phyloP scores from a whole-genome alignment of 495 filamentous ascomycete species.

The Penicillium egyptiacum region DNA sequence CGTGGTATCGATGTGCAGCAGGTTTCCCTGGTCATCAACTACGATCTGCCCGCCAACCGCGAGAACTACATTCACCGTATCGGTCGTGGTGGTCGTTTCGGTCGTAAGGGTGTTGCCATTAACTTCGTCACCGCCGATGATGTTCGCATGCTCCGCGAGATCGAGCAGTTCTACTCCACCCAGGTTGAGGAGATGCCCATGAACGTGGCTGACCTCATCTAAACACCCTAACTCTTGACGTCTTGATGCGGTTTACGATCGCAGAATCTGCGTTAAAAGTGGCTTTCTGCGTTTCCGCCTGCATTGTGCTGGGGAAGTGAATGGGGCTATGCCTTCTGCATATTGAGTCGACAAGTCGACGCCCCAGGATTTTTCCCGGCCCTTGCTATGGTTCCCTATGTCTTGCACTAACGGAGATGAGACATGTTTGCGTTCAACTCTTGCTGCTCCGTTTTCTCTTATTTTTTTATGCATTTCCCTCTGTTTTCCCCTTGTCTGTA shows the following conservation, averaged over 20 bases:
- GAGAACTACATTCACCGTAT: conserved; percentile 99
- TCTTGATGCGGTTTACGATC: conserved; percentile 48
- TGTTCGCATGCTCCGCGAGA: conserved; percentile 98
- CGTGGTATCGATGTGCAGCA: conserved; percentile 99
- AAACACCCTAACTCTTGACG: conserved; percentile 41
- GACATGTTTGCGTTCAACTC: conserved; percentile 42
- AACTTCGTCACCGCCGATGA: conserved; percentile 99
- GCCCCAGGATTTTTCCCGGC: background rate
- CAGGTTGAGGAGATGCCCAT: conserved; percentile 65
- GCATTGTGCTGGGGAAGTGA: conserved; percentile 22
- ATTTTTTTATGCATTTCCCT: conserved; percentile 31
- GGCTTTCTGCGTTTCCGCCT: conserved; percentile 46
- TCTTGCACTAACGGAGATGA: conserved; percentile 46
- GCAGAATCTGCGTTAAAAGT: conserved; percentile 51
- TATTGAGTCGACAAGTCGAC: conserved; percentile 19
- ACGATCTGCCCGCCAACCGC: conserved; percentile 96
- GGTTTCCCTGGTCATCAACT: conserved; percentile 99
- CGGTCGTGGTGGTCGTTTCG: conserved; percentile 97
- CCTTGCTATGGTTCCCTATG: conserved; percentile 43
- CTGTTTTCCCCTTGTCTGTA: conserved; percentile 31
- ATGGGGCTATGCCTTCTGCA: conserved; percentile 14
- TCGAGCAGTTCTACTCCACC: conserved; percentile 70
- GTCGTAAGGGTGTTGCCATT: conserved; percentile 99
- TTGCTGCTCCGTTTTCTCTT: conserved; percentile 45
- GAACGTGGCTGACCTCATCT: conserved; percentile 61